Base-by-base conservation (phyloP, 2,329 filamentous ascomycete genomes). In the Xylariaceae sp. region DNA sequence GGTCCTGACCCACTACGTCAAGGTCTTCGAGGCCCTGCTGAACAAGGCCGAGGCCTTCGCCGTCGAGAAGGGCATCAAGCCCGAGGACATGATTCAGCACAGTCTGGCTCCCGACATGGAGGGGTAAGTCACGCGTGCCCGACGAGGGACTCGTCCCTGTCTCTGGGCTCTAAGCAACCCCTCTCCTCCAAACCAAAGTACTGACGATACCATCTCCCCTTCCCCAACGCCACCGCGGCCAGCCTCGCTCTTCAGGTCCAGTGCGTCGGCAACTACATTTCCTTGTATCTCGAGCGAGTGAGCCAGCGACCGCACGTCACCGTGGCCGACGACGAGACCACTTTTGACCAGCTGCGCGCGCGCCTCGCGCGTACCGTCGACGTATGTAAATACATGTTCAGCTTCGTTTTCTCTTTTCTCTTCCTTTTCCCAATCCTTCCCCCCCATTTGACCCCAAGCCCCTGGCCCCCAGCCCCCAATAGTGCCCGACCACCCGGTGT, bases 331-430 rank as follows among this genome's bases (percentile, higher is more conserved):
- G 31, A 45, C 33, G 63, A 72, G 45, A 63, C 54, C 21, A 71
- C 68, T 0, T 69, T 75, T 31, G 55, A 56, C 0, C 61, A 73
- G 16, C 48, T 77, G 12, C 56, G 68, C 4, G 59, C 46, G 10
- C 61, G 70, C 5, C 60, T 77, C 29, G 47, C 61, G 6, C 60
- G 57, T 34, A 69, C 68, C 1, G 52, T 75, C 33, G 55, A 57
- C 10, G n/a, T n/a, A n/a, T n/a, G n/a, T n/a, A n/a, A n/a, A n/a
- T n/a, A n/a, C n/a, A n/a, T n/a, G n/a, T n/a, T n/a, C n/a, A n/a
- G n/a, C n/a, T n/a, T n/a, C n/a, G n/a, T n/a, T n/a, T n/a, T n/a
- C n/a, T n/a, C n/a, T n/a, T n/a, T n/a, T n/a, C n/a, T n/a, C n/a
- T n/a, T n/a, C n/a, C n/a, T n/a, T n/a, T n/a, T n/a, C n/a, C n/a